Conservation (phyloP, 176 grass and related monocot species). For the Metroxylon sagu region DNA sequence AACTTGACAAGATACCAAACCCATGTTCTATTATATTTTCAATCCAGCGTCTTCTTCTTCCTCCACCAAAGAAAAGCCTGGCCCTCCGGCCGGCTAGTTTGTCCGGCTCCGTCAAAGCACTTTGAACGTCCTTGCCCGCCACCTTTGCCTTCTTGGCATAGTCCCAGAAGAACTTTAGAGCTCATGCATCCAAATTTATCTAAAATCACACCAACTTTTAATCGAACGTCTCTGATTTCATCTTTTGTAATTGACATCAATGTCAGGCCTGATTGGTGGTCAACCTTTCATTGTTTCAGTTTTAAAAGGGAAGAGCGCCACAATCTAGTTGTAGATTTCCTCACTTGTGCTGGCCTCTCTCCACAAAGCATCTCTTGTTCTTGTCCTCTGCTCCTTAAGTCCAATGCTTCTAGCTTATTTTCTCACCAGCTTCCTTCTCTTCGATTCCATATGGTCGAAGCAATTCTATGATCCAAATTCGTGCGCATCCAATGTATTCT, state of each 20-base stretch:
- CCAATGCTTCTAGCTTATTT: conserved; percentile 1
- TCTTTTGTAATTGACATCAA: no score
- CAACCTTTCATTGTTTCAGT: no score
- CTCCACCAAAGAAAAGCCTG: neutral
- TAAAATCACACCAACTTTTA: no score
- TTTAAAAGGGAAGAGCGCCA: no score
- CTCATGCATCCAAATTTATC: neutral
- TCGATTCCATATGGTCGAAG: neutral
- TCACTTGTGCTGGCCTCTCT: neutral
- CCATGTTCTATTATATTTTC: neutral
- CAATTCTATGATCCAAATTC: conserved; percentile 4
- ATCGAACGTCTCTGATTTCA: no score
- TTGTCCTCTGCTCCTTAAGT: neutral
- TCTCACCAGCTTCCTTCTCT: neutral
- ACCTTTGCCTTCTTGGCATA: neutral
- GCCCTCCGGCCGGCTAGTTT: neutral
- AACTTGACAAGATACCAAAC: no score
- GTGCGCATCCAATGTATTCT: neutral
- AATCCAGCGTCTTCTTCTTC: neutral
- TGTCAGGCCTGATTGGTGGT: no score
- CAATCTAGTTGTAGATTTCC: neutral
- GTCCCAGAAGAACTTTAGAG: neutral
- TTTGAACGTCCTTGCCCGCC: neutral
- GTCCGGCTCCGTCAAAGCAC: neutral
- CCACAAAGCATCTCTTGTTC: neutral